Evolutionary conservation across 768 basidiomycete genomes (phyloP), one percentile per base, ranked within the genome.

Genomic region (Suillus tomentosus): DNA sequence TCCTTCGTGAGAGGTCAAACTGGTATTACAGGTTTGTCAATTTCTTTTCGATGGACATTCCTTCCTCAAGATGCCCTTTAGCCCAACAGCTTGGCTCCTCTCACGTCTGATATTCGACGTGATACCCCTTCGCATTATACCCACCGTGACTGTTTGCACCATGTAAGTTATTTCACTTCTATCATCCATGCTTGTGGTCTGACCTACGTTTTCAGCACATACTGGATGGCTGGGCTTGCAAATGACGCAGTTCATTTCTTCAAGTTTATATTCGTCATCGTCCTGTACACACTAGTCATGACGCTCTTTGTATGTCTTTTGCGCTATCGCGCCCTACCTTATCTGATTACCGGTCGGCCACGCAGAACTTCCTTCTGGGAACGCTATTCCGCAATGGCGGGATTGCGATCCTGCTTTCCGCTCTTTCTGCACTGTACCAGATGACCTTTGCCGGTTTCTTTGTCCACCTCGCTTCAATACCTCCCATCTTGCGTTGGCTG

Each of bases 371-470:
- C 82, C 80, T 97, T 54, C 85, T 97, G 19, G 96, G 91, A 6
- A 87, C 88, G 5, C 68, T 91, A 19, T 92, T 97, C 83, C 79
- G 82, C 60, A 94, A 96, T 67, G 91, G 91, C 36, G 95, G 96
- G 22, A 86, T 96, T 50, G 95, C 96, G 1, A 95, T 97, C 72
- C 84, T 99, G 3, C 74, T 96, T 43, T 94, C 92, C 0, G 92
- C 91, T 10, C 81, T 92, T 24, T 79, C 85, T 0, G 89, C 87
- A 3, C 79, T 92, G 13, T 91, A 89, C 74, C 90, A 93, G 72
- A 92, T 92, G 91, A 94, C 92, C 0, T 94, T 83, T 67, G 93
- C 94, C 1, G 94, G 94, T 15, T 98, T 96, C 81, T 97, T 97
- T 73, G 93, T 96, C 60, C 92, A 96, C 73, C 82, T 96, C 63